Percentiles rank a stretch among this genome's conserved stretches.
Conservation (phyloP, 768 basidiomycete species). For the Panaeolus cyanescens region DNA sequence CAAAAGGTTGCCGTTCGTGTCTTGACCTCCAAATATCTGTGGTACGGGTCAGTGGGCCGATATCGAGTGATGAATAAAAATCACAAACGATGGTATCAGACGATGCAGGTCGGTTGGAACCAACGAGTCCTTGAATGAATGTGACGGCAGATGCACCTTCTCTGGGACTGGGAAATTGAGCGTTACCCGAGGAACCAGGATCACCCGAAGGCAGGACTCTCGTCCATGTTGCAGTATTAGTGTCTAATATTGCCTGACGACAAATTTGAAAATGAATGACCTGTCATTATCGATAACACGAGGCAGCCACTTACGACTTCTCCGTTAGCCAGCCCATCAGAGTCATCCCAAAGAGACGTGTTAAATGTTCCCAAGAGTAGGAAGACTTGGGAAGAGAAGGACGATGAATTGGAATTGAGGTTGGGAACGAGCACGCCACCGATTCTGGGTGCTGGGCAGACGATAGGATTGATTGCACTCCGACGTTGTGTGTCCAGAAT, state of each 20-base stretch:
- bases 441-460: conserved; percentile 69
- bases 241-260: conserved; percentile 61
- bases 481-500: conserved; percentile 47
- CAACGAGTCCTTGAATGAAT: conserved; percentile 55
- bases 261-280: conserved; percentile 6
- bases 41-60: neutral
- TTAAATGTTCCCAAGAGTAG: conserved; percentile 72
- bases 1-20: conserved; percentile 64
- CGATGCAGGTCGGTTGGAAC: conserved; percentile 43
- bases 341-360: conserved; percentile 66
- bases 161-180: conserved; percentile 64
- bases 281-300: conserved; percentile 1
- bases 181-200: conserved; percentile 52
- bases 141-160: conserved; percentile 71
- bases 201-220: conserved; percentile 78
- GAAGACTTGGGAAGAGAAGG: conserved; percentile 66
- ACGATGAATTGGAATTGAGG: conserved; percentile 52
- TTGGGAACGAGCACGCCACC: conserved; percentile 65
- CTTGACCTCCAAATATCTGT: conserved; percentile 75
- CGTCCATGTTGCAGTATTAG: conserved; percentile 65
- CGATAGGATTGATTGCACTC: conserved; percentile 37
- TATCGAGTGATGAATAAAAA: conserved; percentile 1
- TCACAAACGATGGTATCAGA: conserved; percentile 65
- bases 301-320: conserved; percentile 60
- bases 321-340: conserved; percentile 57